A percentile compares a stretch with the other conserved stretches of the same genome.
phyloP scores from a whole-genome alignment of 192 early-diverging fungal genomes.

The Phycomyces blakesleeanus region DNA sequence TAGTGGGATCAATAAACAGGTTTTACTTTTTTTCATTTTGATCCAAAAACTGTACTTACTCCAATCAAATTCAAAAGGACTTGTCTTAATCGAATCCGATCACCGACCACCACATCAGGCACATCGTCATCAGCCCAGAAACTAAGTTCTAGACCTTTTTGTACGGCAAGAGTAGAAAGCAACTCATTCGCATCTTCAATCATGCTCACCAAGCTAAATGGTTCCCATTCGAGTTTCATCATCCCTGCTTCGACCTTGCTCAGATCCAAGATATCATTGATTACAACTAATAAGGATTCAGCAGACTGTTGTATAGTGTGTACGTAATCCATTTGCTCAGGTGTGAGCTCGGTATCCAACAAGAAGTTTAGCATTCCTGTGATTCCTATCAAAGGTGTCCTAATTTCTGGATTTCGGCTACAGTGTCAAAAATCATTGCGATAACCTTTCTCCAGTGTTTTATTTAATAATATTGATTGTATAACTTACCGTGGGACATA shows the following conservation, averaged over 20 bases:
- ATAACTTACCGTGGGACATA: constrained; percentile 52
- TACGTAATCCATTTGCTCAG: constrained; percentile 74
- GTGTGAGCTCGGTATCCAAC: constrained; percentile 71
- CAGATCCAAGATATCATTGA: constrained; percentile 83
- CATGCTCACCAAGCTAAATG: constrained; percentile 58
- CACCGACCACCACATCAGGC: constrained; percentile 64
- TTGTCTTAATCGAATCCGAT: constrained; percentile 72
- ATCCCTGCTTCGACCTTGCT: constrained; percentile 83
- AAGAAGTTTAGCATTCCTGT: constrained; percentile 72
- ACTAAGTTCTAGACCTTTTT: constrained; percentile 65
- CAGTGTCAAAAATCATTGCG: neutral
- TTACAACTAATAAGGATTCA: constrained; percentile 70
- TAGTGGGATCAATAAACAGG: neutral
- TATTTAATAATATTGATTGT: neutral
- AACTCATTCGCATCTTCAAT: constrained; percentile 70
- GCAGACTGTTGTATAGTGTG: constrained; percentile 74
- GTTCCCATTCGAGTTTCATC: constrained; percentile 73
- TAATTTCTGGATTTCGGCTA: constrained; percentile 65
- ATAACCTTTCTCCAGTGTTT: neutral
- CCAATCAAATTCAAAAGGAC: constrained; percentile 77
- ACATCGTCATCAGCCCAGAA: constrained; percentile 71
- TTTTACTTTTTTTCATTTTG: neutral
- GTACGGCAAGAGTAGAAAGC: constrained; percentile 65
- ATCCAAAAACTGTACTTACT: constrained; percentile 35
- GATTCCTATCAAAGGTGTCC: constrained; percentile 81